A percentile compares a stretch with the other conserved stretches of the same genome.
Conservation (phyloP, 2,329 filamentous ascomycete genomes). For the Colletotrichum aenigma region DNA sequence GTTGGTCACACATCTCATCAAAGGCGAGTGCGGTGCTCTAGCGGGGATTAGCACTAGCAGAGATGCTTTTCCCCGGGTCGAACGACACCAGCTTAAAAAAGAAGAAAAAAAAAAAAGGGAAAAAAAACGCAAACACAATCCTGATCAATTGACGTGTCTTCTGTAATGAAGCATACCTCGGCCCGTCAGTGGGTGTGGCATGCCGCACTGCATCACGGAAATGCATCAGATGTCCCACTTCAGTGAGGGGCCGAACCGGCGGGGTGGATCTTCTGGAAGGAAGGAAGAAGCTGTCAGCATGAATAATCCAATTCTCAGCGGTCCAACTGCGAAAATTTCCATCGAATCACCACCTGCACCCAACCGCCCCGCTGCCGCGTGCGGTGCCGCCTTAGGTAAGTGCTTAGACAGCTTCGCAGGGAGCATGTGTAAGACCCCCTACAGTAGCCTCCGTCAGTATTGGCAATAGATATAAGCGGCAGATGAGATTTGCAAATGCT, state of each 20-base stretch:
- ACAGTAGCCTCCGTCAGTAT: neutral
- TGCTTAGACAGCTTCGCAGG: slow-evolving; percentile 11
- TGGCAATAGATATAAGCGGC: slow-evolving; percentile 3
- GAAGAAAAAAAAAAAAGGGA: no score
- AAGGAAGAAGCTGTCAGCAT: slow-evolving; percentile 22
- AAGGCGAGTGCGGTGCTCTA: no score
- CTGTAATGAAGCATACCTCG: no score
- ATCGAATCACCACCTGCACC: neutral
- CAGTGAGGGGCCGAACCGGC: neutral
- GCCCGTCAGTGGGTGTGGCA: no score
- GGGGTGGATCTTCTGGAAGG: neutral
- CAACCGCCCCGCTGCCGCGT: neutral
- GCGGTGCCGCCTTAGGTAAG: slow-evolving; percentile 2
- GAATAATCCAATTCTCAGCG: slow-evolving; percentile 23
- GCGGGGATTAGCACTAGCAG: no score
- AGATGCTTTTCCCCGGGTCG: no score
- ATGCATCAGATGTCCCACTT: no score
- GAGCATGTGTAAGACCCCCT: slow-evolving; percentile 16
- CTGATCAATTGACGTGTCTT: no score
- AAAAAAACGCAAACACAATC: no score
- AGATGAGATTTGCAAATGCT: slow-evolving; percentile 21
- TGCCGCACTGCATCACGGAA: no score
- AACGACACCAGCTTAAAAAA: no score
- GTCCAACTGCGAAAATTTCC: neutral
- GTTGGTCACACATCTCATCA: no score